Percentiles rank a stretch among this genome's conserved stretches.
Evolutionary conservation across 768 basidiomycete genomes (phyloP).

Genomic region (Termitomyces bulborhizus): DNA sequence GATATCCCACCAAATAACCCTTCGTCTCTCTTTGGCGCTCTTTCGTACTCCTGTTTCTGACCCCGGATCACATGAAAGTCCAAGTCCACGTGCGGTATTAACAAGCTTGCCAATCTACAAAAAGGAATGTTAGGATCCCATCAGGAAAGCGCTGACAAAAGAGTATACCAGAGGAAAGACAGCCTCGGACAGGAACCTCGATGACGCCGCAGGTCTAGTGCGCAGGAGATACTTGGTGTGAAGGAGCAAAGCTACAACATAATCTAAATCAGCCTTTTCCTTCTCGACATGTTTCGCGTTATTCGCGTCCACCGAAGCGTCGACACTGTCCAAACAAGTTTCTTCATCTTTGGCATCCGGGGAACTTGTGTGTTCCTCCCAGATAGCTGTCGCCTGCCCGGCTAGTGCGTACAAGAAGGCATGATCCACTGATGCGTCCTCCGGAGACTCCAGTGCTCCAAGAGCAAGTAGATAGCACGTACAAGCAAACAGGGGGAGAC

Average conservation of each 20-base stretch:
- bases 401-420: constrained; percentile 30
- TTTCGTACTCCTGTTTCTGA: constrained; percentile 23
- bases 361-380: constrained; percentile 23
- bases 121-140: neutral
- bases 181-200: constrained; percentile 8
- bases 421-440: constrained; percentile 10
- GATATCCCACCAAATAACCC: constrained; percentile 72
- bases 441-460: constrained; percentile 31
- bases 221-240: constrained; percentile 37
- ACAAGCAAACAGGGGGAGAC: constrained; percentile 50
- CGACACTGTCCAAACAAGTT: neutral
- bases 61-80: constrained; percentile 54
- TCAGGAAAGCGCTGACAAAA: neutral
- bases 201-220: neutral
- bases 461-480: constrained; percentile 55
- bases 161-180: constrained; percentile 37
- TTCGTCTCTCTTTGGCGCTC: constrained; percentile 11
- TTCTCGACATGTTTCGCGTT: constrained; percentile 7
- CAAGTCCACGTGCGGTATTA: constrained; percentile 58
- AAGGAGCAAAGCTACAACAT: constrained; percentile 51
- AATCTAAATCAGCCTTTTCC: constrained; percentile 39
- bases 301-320: constrained; percentile 1
- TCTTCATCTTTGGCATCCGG: constrained; percentile 4
- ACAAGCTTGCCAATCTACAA: constrained; percentile 63
- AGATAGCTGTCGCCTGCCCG: constrained; percentile 31